These are phyloP conservation scores for Calophaca sinica DNA, from an alignment of 306 rosid genomes.

Conservation along the genomic window DNA sequence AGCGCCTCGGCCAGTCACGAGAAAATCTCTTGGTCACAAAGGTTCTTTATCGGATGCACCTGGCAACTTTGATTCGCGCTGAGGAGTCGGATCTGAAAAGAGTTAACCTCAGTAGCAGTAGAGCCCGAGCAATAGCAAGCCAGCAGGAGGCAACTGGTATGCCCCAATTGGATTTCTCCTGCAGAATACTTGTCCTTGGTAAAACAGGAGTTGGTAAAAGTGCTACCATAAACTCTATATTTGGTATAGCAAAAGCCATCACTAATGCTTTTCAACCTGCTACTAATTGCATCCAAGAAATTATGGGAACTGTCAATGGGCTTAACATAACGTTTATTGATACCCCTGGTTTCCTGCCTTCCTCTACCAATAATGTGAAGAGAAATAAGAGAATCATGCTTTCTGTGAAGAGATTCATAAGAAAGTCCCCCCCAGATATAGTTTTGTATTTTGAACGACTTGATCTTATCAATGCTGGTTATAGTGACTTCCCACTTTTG, in stretches of 20 bases:
- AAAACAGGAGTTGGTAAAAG: conserved; percentile 99
- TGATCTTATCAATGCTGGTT: conserved; percentile 63
- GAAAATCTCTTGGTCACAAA: conserved; percentile 74
- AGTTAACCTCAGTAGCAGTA: conserved; percentile 57
- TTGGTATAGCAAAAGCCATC: conserved; percentile 73
- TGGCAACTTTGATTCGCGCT: conserved; percentile 82
- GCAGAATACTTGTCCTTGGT: conserved; percentile 89
- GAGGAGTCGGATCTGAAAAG: conserved; percentile 77
- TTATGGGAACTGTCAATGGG: conserved; percentile 80
- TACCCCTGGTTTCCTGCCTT: conserved; percentile 90
- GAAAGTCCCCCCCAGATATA: conserved; percentile 88
- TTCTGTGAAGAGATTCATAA: conserved; percentile 78
- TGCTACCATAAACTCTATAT: conserved; percentile 94
- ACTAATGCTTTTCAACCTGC: conserved; percentile 96
- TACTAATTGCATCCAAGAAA: conserved; percentile 76
- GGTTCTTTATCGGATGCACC: conserved; percentile 91
- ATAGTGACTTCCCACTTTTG: conserved; percentile 65
- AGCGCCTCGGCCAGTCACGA: conserved; percentile 71
- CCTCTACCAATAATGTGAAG: conserved; percentile 60
- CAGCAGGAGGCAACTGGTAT: conserved; percentile 69
- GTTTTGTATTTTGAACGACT: conserved; percentile 93
- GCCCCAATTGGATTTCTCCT: conserved; percentile 71
- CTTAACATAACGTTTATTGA: conserved; percentile 75
- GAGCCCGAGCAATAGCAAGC: conserved; percentile 62
- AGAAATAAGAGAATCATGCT: conserved; percentile 87